Evolutionary conservation across 495 filamentous ascomycete genomes (phyloP).

Genomic region (Staphylotrichum longicolle): DNA sequence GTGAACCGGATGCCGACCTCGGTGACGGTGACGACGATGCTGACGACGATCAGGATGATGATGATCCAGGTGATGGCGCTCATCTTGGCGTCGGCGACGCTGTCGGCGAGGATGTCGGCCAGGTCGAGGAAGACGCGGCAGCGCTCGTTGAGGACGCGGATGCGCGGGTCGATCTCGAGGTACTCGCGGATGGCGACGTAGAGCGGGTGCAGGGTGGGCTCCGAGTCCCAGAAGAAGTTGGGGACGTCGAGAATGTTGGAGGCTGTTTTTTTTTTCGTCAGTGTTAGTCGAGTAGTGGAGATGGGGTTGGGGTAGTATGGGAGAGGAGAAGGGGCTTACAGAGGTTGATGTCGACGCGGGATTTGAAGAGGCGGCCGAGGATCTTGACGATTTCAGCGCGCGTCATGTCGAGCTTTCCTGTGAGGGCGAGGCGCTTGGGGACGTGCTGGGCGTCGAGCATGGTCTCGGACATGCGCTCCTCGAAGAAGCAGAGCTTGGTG

Average conservation of each 20-base stretch:
- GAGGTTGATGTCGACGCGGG: conserved; percentile 94
- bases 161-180: conserved; percentile 92
- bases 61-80: conserved; percentile 96
- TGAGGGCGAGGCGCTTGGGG: conserved; percentile 81
- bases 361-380: conserved; percentile 84
- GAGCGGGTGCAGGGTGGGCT: conserved; percentile 90
- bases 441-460: conserved; percentile 92
- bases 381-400: conserved; percentile 90
- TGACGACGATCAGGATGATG: conserved; percentile 87
- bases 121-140: conserved; percentile 96
- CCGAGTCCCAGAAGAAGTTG: conserved; percentile 98
- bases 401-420: conserved; percentile 87
- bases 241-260: conserved; percentile 97
- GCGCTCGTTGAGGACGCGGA: conserved; percentile 93
- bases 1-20: conserved; percentile 88
- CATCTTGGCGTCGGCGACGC: conserved; percentile 90
- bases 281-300: conserved; percentile 11
- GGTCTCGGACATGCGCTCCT: conserved; percentile 92
- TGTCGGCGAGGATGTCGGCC: conserved; percentile 90
- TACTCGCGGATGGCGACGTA: conserved; percentile 96
- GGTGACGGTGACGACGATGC: conserved; percentile 83
- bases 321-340: conserved; percentile 56
- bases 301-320: conserved; percentile 6
- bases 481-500: conserved; percentile 95
- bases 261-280: conserved; percentile 47